Base-by-base conservation (phyloP, 129 eudicot species). In the Pseudognaphalium luteoalbum region DNA sequence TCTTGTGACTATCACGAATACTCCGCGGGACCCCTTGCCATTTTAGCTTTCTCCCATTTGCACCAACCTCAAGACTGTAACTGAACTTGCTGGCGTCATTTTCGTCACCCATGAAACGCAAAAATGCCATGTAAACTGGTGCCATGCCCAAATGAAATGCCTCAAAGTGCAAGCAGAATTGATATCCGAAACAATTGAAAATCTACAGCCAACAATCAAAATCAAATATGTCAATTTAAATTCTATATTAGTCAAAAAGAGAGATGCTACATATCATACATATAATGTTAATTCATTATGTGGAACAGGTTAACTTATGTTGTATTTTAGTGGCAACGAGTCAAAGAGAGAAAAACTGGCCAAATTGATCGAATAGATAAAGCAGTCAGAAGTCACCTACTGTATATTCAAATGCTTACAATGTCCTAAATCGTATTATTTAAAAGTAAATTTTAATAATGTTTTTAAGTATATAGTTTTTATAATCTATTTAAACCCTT, bases 1-100 rank as follows among this genome's bases (percentile, higher is more conserved):
- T 83, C 54, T 71, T 81, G 75, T 88, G 93, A 76, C 88, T 81
- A 70, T 88, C 93, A 0, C 93, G 86, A 17, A 88, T 88, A 77
- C 93, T 88, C 61, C 93, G 81, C 0, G 93, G 93, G 16, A 88
- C 81, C 67, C 93, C 93, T 76, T 88, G 90, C 93, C 90, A 88
- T 62, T 68, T 81, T 81, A 88, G 63, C 79, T 81, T 88, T 61
- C 90, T 76, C 1, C 90, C 90, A 44, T 71, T 81, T 34, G 74
- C 83, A 10, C 88, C 88, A 28, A 88, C 88, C 82, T 86, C 93
- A 4, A 88, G 73, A 72, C 86, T 88, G 77, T 88, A 88, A 57
- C 83, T 78, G 78, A 88, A 88, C 80, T 81, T 88, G 71, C 83
- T 81, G 14, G 93, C 93, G 2, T 88, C 93, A 9, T 81, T 79